Base-by-base conservation (phyloP, 805 yeast species). In the Candida quercuum region DNA sequence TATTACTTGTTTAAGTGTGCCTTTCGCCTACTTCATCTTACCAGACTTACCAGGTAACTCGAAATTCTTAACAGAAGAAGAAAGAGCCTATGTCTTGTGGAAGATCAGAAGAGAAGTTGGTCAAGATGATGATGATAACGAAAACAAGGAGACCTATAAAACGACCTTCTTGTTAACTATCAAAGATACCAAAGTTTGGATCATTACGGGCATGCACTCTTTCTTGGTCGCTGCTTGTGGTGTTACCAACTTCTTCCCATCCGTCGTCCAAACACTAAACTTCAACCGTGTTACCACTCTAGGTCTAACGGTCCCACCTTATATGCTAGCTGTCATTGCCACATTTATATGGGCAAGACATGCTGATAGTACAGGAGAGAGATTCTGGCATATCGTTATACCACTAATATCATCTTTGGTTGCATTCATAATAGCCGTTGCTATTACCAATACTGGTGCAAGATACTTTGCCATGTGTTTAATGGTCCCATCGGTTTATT, bases 231-330 rank as follows among this genome's bases (percentile, higher is more conserved):
- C 76, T 19, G 78, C 81, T 28, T 71, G 76, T 45, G 80, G 81
- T 53, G 78, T 75, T 33, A 72, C 79, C 15, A 71, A 75, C 51
- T 76, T 74, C 52, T 77, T 75, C 63, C 83, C 83, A 20, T 66
- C 81, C 1, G 75, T 78, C 20, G 81, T 78, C 14, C 51, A 64
- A 40, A 74, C 82, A 12, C 63, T 78, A 43, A 69, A 74, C 31
- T 78, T 73, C 46, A 54, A 57, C 49, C 61, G 66, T 33, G 63
- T 74, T 27, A 63, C 70, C 32, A 74, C 82, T 4, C 64, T 76
- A 34, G 71, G 74, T 44, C 61, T 78, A 39, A 74, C 82, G 8
- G 80, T 74, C 17, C 82, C 81, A 18, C 81, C 81, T 10, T 77
- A 74, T 51, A 52, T 71, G 32, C 46, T 74, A 36, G 76, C 78